Conservation (phyloP, 2,329 filamentous ascomycete species). For the Sporothrix euskadiensis region DNA sequence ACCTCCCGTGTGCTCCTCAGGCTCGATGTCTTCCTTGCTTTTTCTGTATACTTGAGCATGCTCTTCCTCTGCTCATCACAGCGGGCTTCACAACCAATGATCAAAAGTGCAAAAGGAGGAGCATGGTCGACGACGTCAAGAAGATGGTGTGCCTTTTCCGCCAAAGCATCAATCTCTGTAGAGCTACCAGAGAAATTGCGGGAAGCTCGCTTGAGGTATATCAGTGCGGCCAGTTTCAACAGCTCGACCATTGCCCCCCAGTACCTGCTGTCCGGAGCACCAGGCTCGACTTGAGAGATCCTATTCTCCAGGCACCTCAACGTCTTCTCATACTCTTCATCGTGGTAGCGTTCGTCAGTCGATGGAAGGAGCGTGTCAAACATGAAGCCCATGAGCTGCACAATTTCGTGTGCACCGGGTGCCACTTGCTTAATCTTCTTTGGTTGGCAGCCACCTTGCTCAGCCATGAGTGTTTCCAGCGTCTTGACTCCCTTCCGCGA, state of each 20-base stretch:
- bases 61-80: slow-evolving; percentile 2
- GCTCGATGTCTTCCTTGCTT: background rate
- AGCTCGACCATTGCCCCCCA: background rate
- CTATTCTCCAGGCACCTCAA: background rate
- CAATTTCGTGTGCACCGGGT: background rate
- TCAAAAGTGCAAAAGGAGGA: background rate
- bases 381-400: background rate
- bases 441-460: background rate
- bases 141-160: background rate
- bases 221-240: background rate
- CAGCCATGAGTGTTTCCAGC: background rate
- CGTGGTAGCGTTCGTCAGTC: background rate
- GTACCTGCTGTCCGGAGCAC: background rate
- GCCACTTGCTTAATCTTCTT: background rate
- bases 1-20: background rate
- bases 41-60: background rate
- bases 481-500: background rate
- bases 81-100: background rate
- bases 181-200: background rate
- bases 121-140: background rate
- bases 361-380: background rate
- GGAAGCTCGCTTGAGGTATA: background rate
- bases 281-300: background rate
- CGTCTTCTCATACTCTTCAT: background rate
- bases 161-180: background rate